Base-by-base conservation (phyloP, 768 basidiomycete species). In the Leccinellum albellum region DNA sequence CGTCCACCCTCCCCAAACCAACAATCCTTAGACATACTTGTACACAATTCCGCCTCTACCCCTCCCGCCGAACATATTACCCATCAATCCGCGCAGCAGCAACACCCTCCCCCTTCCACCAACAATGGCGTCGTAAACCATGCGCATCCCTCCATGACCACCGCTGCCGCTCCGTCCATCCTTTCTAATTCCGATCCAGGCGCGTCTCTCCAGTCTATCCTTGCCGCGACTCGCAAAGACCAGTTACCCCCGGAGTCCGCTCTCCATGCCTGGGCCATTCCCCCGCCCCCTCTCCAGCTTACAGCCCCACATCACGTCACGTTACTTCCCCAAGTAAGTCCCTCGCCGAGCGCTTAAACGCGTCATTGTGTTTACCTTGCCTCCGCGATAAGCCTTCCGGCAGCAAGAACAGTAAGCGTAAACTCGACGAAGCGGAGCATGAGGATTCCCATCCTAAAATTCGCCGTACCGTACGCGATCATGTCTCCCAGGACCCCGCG, bases 381-480 rank as follows among this genome's bases (percentile, higher is more conserved):
- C 51, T 29, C 23, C 56, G 44, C 65, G 61, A 62, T 62, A 60
- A 63, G 60, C 66, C 71, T 17, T 68, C 71, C 7, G 61, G 74
- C 54, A 67, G 66, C 51, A 76, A 83, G 35, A 77, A 80, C 32
- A 78, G 78, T 42, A 92, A 92, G 73, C 89, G 90, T 61, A 91
- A 91, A 71, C 76, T 89, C 21, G 89, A 91, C 37, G 72, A 78
- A 50, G 80, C 82, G 15, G 74, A 81, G 5, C 81, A 82, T 32
- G 76, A 81, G 3, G 87, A 89, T 60, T 72, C 75, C 26, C 88
- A 91, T 63, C 80, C 76, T 62, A 92, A 92, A 78, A 91, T 91
- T 68, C 83, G 90, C 56, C 87, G 90, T 65, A 88, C 89, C 62
- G 87, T 91, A 50, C 87, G 87, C 71, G 88, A 91, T 72, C 89